Conservation (phyloP, 352 stramenopile genomes). For the Globisporangium radiosum region DNA sequence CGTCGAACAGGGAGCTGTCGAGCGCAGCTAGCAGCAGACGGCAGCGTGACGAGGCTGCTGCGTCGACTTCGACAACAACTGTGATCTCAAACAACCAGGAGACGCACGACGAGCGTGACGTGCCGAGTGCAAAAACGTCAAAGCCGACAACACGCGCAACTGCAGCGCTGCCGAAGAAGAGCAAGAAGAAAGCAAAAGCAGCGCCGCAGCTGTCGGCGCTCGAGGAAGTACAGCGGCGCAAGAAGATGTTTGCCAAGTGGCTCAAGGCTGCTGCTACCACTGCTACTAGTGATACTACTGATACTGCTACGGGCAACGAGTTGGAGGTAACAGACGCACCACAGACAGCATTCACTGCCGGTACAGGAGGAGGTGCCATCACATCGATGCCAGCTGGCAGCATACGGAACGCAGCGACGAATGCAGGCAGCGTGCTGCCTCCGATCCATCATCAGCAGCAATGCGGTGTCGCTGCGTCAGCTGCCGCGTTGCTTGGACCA, state of each 20-base stretch:
- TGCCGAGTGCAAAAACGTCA: neutral
- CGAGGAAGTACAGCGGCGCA: conserved; percentile 58
- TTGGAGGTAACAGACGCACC: neutral
- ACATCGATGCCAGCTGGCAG: too few relatives aligned
- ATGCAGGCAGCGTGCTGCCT: neutral
- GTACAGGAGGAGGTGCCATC: too few relatives aligned
- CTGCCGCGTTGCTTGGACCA: neutral
- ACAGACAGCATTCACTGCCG: too few relatives aligned
- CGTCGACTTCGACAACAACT: neutral
- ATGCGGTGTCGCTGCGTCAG: too few relatives aligned
- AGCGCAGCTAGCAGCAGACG: neutral
- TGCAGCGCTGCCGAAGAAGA: conserved; percentile 17
- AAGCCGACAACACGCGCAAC: neutral
- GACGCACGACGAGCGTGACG: conserved; percentile 21
- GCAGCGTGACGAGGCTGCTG: neutral
- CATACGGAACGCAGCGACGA: too few relatives aligned
- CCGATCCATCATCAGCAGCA: conserved; percentile 4
- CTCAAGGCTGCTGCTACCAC: conserved; percentile 24
- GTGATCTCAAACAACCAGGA: conserved; percentile 30
- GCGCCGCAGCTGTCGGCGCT: conserved; percentile 25
- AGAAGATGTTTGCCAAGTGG: conserved; percentile 72
- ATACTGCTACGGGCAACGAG: neutral
- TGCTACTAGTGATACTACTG: neutral
- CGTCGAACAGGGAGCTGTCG: neutral
- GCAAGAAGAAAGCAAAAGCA: conserved; percentile 17